These are phyloP conservation scores for Cunninghamia lanceolata DNA, from an alignment of 75 land plant genomes.

Conservation along the genomic window DNA sequence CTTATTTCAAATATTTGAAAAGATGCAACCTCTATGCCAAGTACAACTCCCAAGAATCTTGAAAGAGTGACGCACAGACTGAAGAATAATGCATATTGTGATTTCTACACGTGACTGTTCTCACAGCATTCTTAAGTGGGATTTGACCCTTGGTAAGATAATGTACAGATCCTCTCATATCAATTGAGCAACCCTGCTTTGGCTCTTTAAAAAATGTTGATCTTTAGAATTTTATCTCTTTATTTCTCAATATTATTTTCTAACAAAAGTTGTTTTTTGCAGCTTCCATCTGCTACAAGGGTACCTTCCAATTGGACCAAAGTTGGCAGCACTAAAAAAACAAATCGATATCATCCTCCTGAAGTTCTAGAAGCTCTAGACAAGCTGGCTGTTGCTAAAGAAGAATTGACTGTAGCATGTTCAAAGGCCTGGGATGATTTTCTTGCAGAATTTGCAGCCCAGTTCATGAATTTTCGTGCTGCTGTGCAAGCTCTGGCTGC, in stretches of 20 bases:
- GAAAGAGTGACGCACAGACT: not conserved
- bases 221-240: not conserved
- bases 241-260: not conserved
- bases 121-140: not conserved
- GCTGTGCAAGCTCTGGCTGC: constrained; percentile 90
- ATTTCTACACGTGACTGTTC: not conserved
- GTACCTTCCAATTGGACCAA: constrained; percentile 88
- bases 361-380: constrained; percentile 82
- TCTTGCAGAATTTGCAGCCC: constrained; percentile 55
- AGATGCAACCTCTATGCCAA: not conserved
- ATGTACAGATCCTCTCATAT: not conserved
- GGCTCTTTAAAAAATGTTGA: not conserved
- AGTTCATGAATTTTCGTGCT: constrained; percentile 83
- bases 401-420: constrained; percentile 65
- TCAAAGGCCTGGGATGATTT: constrained; percentile 73
- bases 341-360: constrained; percentile 87
- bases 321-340: constrained; percentile 86
- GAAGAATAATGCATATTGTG: not conserved
- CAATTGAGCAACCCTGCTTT: constrained; percentile 1
- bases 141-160: not conserved
- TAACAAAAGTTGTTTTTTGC: constrained; percentile 8
- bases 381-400: constrained; percentile 70
- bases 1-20: not conserved
- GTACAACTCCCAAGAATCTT: not conserved
- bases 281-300: constrained; percentile 62